Conservation (phyloP, 1,139 yeast genomes). For the Dujonia santamariae region DNA sequence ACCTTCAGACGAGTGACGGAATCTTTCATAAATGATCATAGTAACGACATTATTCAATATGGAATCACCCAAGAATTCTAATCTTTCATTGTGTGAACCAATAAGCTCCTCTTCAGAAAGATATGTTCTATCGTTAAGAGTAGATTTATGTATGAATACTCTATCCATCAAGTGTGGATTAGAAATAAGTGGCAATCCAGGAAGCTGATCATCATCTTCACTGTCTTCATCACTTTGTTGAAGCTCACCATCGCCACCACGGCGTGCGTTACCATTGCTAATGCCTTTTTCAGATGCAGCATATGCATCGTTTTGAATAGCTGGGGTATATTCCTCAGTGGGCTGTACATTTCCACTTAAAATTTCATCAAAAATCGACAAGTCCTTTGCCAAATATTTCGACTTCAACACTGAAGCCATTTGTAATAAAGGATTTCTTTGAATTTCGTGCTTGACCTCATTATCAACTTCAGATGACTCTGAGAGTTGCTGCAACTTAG, state of each 20-base stretch:
- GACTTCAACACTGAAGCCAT: conserved; percentile 61
- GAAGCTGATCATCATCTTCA: conserved; percentile 38
- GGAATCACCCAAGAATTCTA: conserved; percentile 94
- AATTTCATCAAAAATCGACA: conserved; percentile 49
- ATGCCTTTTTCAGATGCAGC: too few species aligned
- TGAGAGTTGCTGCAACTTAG: conserved; percentile 34
- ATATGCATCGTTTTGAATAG: background rate
- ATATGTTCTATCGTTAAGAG: conserved; percentile 57
- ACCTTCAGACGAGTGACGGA: conserved; percentile 80
- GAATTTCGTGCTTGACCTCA: conserved; percentile 45
- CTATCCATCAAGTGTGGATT: conserved; percentile 59
- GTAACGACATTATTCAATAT: conserved; percentile 74
- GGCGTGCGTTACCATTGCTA: too few species aligned
- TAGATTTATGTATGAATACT: conserved; percentile 82
- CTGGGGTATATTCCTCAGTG: background rate
- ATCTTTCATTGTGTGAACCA: conserved; percentile 76
- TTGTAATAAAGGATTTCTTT: conserved; percentile 51
- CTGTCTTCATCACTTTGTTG: too few species aligned
- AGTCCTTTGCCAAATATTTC: conserved; percentile 43
- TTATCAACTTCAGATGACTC: conserved; percentile 25
- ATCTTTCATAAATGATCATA: conserved; percentile 57
- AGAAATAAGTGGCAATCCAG: conserved; percentile 66
- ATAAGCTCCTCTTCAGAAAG: conserved; percentile 56
- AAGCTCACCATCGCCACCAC: conserved; percentile 3
- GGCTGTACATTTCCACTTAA: conserved; percentile 19